Percentiles rank a stretch among this genome's conserved stretches.
These are phyloP conservation scores for Protomyces gravidus DNA, from an alignment of 1,139 yeast genomes.

Conservation along the genomic window DNA sequence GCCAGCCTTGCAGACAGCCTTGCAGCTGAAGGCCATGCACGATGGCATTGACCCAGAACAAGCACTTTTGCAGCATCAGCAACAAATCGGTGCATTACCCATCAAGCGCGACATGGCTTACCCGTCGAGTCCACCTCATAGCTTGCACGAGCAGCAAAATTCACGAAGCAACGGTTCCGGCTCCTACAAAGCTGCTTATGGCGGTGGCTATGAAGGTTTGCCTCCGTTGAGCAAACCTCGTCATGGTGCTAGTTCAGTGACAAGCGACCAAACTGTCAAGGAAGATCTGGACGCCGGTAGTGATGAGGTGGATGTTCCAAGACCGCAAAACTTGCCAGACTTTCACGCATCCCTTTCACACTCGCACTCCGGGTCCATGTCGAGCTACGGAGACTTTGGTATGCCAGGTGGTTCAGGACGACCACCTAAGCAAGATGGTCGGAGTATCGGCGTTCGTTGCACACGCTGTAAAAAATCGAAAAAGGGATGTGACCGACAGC, in stretches of 20 bases:
- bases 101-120: conserved; percentile 13
- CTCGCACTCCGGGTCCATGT: no score
- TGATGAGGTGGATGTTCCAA: conserved; percentile 23
- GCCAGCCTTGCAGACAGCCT: conserved; percentile 11
- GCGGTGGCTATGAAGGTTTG: background rate
- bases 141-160: conserved; percentile 15
- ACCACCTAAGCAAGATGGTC: conserved; percentile 17
- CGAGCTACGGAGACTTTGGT: background rate
- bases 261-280: conserved; percentile 4
- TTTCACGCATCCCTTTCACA: conserved; percentile 7
- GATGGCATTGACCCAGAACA: conserved; percentile 2
- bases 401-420: background rate
- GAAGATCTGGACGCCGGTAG: conserved; percentile 7
- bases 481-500: conserved; percentile 31
- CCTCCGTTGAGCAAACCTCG: background rate
- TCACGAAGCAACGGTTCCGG: background rate
- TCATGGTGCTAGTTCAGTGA: background rate
- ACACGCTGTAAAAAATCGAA: conserved; percentile 29
- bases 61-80: background rate
- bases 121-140: conserved; percentile 25
- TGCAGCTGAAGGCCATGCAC: conserved; percentile 18
- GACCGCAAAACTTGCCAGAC: conserved; percentile 23
- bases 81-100: background rate
- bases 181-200: background rate
- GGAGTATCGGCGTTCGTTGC: conserved; percentile 29